Evolutionary conservation across 139 green algal genomes (phyloP), one percentile per base, ranked within the genome.

Genomic region (Coccomyxa sp.): DNA sequence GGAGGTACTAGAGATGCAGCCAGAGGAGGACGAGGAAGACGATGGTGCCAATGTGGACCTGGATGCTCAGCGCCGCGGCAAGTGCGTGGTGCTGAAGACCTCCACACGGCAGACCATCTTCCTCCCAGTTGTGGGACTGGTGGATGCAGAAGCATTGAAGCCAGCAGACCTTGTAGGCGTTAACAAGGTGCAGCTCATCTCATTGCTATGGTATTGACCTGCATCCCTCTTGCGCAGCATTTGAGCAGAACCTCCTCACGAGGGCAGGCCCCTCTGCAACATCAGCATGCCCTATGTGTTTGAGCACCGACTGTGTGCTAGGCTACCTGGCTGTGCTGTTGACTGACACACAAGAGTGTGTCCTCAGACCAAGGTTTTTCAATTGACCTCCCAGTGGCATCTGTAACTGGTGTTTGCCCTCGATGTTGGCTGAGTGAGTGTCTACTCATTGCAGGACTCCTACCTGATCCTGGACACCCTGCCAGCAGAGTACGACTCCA

Each of bases 391-490:
- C n/a, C n/a, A n/a, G n/a, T n/a, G n/a, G n/a, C n/a, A n/a, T n/a
- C n/a, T n/a, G n/a, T n/a, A n/a, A n/a, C n/a, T n/a, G n/a, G n/a
- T n/a, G n/a, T n/a, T n/a, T n/a, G n/a, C n/a, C n/a, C n/a, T n/a
- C n/a, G n/a, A n/a, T n/a, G n/a, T n/a, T n/a, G n/a, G n/a, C n/a
- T n/a, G n/a, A n/a, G n/a, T n/a, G n/a, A n/a, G n/a, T n/a, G n/a
- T n/a, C n/a, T n/a, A n/a, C n/a, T n/a, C 18, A 64, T 31, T 64
- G 64, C 64, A 71, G 64, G 96, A 99, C 91, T 94, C 85, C 72
- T 99, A 99, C 83, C 89, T 99, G 8, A 95, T 99, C 79, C 83
- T 99, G 10, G 96, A 99, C 86, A 98, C 91, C 0, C 89, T 99
- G 33, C 96, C 96, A 14, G 93, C 96, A 0, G 96, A 99, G 89